phyloP scores from a whole-genome alignment of 441 rosid species.

The Aquilaria agallochum region DNA sequence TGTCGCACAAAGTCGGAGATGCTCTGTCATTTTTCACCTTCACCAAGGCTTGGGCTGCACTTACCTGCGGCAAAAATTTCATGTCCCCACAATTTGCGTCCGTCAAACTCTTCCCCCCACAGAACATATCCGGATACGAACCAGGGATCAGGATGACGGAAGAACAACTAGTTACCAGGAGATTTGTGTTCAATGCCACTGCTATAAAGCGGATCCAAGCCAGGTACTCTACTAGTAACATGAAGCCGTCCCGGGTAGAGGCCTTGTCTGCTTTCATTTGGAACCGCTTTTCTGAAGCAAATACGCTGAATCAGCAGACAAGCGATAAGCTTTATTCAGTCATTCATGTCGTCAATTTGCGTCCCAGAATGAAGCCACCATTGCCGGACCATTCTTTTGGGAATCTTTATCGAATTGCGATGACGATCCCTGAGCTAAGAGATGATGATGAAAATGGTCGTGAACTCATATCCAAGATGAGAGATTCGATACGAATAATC shows the following conservation, averaged over 20 bases:
- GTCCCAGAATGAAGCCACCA: constrained; percentile 25
- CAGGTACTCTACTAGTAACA: constrained; percentile 7
- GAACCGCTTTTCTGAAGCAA: constrained; percentile 16
- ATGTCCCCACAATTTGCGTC: constrained; percentile 15
- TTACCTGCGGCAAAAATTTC: constrained; percentile 17
- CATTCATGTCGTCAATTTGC: constrained; percentile 20
- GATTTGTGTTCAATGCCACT: constrained; percentile 28
- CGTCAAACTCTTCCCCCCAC: constrained; percentile 26
- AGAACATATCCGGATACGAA: not conserved
- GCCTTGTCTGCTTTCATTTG: constrained; percentile 27
- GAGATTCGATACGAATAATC: constrained; percentile 15
- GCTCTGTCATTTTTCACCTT: constrained; percentile 16
- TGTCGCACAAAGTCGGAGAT: constrained; percentile 9
- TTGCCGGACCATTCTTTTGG: constrained; percentile 23
- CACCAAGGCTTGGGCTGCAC: constrained; percentile 22
- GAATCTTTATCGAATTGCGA: constrained; percentile 18
- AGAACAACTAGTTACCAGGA: constrained; percentile 22
- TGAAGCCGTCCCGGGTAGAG: constrained; percentile 25
- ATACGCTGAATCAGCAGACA: not conserved
- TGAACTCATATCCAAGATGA: constrained; percentile 14
- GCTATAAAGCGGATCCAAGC: constrained; percentile 23
- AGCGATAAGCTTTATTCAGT: not conserved
- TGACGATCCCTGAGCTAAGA: constrained; percentile 3
- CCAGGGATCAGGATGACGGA: constrained; percentile 1
- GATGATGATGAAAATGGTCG: not conserved